phyloP scores from a whole-genome alignment of 805 yeast genomes.

The Metschnikowia borealis region DNA sequence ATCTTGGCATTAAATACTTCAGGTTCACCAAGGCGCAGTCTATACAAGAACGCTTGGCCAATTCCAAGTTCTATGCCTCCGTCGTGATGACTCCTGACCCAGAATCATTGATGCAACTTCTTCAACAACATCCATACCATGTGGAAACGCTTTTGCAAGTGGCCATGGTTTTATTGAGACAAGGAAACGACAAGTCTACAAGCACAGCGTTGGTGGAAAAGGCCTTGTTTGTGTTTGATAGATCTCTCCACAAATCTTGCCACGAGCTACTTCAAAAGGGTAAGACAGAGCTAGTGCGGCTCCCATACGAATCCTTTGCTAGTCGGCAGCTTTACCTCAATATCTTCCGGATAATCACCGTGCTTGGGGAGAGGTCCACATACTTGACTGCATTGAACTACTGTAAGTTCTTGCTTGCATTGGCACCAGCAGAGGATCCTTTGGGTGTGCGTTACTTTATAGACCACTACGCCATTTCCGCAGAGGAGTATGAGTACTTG shows the following conservation, averaged over 20 bases:
- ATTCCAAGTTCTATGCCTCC: slow-evolving; percentile 55
- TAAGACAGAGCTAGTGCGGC: slow-evolving; percentile 53
- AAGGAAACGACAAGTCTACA: slow-evolving; percentile 66
- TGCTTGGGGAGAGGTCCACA: slow-evolving; percentile 73
- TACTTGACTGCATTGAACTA: slow-evolving; percentile 72
- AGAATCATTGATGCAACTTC: slow-evolving; percentile 57
- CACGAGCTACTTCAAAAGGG: slow-evolving; percentile 42
- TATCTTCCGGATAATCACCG: slow-evolving; percentile 65
- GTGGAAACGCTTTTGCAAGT: slow-evolving; percentile 76
- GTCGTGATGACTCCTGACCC: slow-evolving; percentile 76
- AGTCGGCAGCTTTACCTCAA: slow-evolving; percentile 77
- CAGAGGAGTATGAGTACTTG: slow-evolving; percentile 62
- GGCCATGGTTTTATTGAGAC: slow-evolving; percentile 67
- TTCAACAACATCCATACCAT: slow-evolving; percentile 67
- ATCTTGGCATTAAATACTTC: slow-evolving; percentile 52
- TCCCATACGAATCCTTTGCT: slow-evolving; percentile 71
- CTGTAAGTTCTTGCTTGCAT: slow-evolving; percentile 63
- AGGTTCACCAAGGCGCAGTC: slow-evolving; percentile 42
- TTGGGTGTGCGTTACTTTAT: slow-evolving; percentile 78
- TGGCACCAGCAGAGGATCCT: slow-evolving; percentile 79
- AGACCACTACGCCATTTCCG: slow-evolving; percentile 68
- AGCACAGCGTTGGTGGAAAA: slow-evolving; percentile 73
- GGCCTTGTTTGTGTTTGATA: slow-evolving; percentile 74
- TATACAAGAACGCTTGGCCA: slow-evolving; percentile 35
- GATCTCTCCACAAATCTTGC: slow-evolving; percentile 61